Evolutionary conservation across 768 basidiomycete species (phyloP).

Genomic region (Pilatotrama ljubarskyi): DNA sequence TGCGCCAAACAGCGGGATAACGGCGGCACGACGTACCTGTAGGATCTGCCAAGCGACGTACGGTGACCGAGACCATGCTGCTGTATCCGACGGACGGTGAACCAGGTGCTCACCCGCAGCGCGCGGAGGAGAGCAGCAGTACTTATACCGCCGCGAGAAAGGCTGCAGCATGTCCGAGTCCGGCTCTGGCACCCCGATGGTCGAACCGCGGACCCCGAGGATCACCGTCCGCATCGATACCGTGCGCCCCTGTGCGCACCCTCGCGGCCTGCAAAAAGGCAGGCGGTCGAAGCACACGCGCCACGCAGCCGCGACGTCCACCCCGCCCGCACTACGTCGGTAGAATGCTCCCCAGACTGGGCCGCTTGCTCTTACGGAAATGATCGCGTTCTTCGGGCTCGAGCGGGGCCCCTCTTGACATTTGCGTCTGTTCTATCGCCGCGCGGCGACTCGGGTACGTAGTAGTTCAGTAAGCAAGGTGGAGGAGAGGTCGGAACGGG

Average conservation of each 20-base stretch:
- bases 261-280: neutral
- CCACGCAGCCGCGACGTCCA: no score
- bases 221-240: conserved; percentile 9
- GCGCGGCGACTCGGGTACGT: neutral
- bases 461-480: neutral
- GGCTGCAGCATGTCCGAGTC: conserved; percentile 1
- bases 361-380: no score
- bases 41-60: neutral
- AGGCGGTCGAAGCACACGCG: neutral
- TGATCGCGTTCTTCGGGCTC: neutral
- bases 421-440: neutral
- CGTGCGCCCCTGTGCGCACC: conserved; percentile 4
- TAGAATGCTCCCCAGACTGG: neutral
- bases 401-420: neutral
- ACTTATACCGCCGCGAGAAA: conserved; percentile 8
- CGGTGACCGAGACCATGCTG: conserved; percentile 2
- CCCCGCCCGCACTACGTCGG: neutral
- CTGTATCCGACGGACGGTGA: neutral
- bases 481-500: neutral
- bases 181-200: neutral
- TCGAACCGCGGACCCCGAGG: conserved; percentile 18
- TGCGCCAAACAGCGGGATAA: no score
- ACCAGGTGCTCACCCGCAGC: neutral
- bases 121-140: neutral
- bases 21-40: neutral